Conservation (phyloP, 2,329 filamentous ascomycete genomes). For the Pseudonectria buxi region DNA sequence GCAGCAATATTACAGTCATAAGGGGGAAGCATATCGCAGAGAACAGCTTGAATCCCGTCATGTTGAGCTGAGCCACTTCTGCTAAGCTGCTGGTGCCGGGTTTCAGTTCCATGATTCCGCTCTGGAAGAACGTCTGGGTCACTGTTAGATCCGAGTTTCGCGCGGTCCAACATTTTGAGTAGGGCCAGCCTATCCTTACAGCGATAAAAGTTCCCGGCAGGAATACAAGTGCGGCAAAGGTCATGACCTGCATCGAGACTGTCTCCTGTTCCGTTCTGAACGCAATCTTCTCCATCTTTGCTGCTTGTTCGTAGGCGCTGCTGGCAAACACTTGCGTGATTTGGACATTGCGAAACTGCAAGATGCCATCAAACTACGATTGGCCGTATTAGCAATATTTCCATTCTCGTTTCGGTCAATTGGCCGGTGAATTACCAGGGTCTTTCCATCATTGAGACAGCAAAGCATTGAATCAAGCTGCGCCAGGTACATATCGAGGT, state of each 20-base stretch:
- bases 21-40: slow-evolving; percentile 2
- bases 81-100: neutral
- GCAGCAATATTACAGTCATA: slow-evolving; percentile 1
- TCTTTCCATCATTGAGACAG: slow-evolving; percentile 3
- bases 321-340: slow-evolving; percentile 16
- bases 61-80: neutral
- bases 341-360: slow-evolving; percentile 17
- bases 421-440: slow-evolving; percentile 3
- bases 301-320: slow-evolving; percentile 19
- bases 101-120: slow-evolving; percentile 10
- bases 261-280: slow-evolving; percentile 40
- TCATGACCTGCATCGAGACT: slow-evolving; percentile 26
- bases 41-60: slow-evolving; percentile 1
- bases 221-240: slow-evolving; percentile 23
- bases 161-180: neutral
- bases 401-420: too few species aligned
- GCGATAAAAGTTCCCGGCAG: slow-evolving; percentile 25
- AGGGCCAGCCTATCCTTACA: slow-evolving; percentile 13
- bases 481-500: slow-evolving; percentile 1
- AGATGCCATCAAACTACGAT: slow-evolving; percentile 15
- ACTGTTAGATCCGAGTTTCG: slow-evolving; percentile 12
- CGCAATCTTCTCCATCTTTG: slow-evolving; percentile 46
- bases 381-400: too few species aligned
- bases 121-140: slow-evolving; percentile 22
- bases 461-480: slow-evolving; percentile 6